These are phyloP conservation scores for Apiotrichum domesticum DNA, from an alignment of 1,284 basidiomycete genomes.

Conservation along the genomic window DNA sequence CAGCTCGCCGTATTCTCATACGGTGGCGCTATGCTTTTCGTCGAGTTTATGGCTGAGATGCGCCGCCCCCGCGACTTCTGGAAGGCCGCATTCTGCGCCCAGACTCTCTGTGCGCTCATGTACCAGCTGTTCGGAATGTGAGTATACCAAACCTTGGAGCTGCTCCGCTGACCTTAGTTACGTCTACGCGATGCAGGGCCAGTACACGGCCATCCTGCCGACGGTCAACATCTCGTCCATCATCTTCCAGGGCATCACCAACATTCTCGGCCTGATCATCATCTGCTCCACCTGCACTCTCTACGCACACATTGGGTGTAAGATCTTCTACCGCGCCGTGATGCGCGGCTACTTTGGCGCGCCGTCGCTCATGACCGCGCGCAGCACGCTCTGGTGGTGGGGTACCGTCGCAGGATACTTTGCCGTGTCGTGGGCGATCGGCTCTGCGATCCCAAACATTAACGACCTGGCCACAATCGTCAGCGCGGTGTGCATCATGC, in stretches of 20 bases:
- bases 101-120: conserved; percentile 54
- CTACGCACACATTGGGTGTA: conserved; percentile 56
- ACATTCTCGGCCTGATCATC: conserved; percentile 48
- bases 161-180: too few relatives aligned
- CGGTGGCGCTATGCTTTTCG: conserved; percentile 55
- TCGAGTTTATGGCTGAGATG: conserved; percentile 66
- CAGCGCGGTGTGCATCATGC: conserved; percentile 40
- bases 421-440: conserved; percentile 55
- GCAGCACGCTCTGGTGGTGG: conserved; percentile 52
- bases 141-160: conserved; percentile 37
- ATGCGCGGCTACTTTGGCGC: conserved; percentile 55
- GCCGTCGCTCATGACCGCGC: conserved; percentile 51
- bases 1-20: conserved; percentile 57
- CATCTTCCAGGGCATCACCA: conserved; percentile 49
- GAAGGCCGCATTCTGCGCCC: conserved; percentile 52
- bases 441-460: conserved; percentile 58
- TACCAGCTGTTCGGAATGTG: conserved; percentile 50
- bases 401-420: conserved; percentile 29
- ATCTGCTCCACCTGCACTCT: conserved; percentile 56
- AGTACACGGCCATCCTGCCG: conserved; percentile 54
- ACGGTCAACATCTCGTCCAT: conserved; percentile 57
- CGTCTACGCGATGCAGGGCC: conserved; percentile 50
- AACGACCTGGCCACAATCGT: conserved; percentile 55
- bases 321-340: conserved; percentile 20
- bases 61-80: conserved; percentile 65